Base-by-base conservation (phyloP, 345 rosid species). In the Cardamine chenopodiifolia region DNA sequence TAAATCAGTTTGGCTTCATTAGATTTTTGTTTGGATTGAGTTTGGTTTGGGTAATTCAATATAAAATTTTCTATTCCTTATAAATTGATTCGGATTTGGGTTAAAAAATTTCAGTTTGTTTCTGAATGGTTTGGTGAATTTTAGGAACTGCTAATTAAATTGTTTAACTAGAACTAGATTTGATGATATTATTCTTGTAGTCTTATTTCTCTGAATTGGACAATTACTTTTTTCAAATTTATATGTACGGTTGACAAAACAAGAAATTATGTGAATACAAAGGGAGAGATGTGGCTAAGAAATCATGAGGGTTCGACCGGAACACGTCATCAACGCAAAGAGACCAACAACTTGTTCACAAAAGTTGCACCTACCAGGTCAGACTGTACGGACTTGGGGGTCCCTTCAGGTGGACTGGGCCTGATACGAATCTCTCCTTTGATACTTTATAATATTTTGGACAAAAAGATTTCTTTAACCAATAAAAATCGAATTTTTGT, bases 351-450 rank as follows among this genome's bases (percentile, higher is more conserved):
- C 3, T 65, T 73, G 66, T 65, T 28, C 63, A 32, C 15, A 22
- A 74, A 55, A 65, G 32, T 40, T 55, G 19, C 32, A 66, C 39
- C 50, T 4, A 29, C 61, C 23, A 59, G 68, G 31, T 74, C 73
- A 66, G 6, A 57, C 3, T 26, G 78, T 74, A 74, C 78, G 78
- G 78, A 74, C 40, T 66, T 20, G 29, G 52, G 60, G 66, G 58
- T 61, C 34, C 68, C 58, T 74, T 66, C 66, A 66, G 66, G 72
- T 74, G 59, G 49, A 73, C 45, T 57, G 59, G 75, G 72, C 61
- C 72, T 74, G 5, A 50, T 66, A 39, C 78, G 73, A 74, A 74
- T 74, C 62, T 58, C 6, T 18, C 31, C 35, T 66, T 66, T 5
- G 49, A 73, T 63, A 19, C 70, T 53, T 54, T 72, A 6, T 20